Evolutionary conservation across 129 eudicot genomes (phyloP), one percentile per base, ranked within the genome.

Genomic region (Silybum marianum): DNA sequence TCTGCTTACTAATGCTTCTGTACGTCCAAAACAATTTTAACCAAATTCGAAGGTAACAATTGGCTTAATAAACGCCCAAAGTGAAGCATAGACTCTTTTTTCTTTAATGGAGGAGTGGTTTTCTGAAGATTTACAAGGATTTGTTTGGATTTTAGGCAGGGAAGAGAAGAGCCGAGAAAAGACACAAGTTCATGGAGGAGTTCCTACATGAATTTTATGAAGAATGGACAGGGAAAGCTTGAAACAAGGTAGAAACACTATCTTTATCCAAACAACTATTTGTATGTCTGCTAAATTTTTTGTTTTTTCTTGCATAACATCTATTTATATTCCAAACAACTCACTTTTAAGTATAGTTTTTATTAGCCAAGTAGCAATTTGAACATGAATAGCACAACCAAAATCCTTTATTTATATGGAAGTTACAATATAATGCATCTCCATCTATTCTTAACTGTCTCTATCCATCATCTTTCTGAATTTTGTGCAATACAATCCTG

Each of bases 131-230:
- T 44, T 42, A 25, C 22, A 73, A 73, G 1, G 39, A 66, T 30
- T 70, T 46, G 38, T 51, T 69, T 65, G 9, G 63, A 26, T 83
- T 21, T 66, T 91, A 95, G 97, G 94, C 97, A 78, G 98, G 98
- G 40, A 86, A 72, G 86, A 72, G 75, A 73, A 95, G 94, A 84
- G 98, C 98, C 32, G 94, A 89, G 80, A 88, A 78, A 65, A 87
- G 99, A 87, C 99, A 95, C 93, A 90, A 84, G 73, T 95, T 95
- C 86, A 95, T 95, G 98, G 96, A 90, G 80, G 94, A 92, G 36
- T 95, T 90, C 77, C 73, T 95, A 25, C 76, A 84, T 69, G 97
- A 95, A 88, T 92, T 95, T 65, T 92, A 95, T 19, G 78, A 86
- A 75, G 99, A 95, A 83, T 95, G 99, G 99, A 88, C 77, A 71